A percentile compares a stretch with the other conserved stretches of the same genome.
Conservation (phyloP, 2,329 filamentous ascomycete genomes). For the Bipolaris oryzae region DNA sequence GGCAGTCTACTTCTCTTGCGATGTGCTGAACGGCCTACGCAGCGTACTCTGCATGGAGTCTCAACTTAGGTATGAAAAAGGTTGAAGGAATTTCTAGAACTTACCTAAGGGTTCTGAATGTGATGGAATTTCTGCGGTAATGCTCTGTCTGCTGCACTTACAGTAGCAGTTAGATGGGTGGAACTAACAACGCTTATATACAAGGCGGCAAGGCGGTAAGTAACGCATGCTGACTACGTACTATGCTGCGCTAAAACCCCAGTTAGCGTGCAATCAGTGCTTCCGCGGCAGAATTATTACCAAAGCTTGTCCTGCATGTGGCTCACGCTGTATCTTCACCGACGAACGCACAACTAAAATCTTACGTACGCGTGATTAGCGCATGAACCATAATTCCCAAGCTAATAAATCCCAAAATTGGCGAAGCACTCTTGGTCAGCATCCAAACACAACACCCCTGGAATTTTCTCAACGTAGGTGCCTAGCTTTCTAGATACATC, state of each 20-base stretch:
- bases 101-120: not conserved
- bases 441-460: too few relatives aligned
- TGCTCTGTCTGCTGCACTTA: not conserved
- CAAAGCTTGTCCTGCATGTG: too few relatives aligned
- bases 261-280: not conserved
- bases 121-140: not conserved
- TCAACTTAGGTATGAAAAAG: not conserved
- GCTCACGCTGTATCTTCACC: too few relatives aligned
- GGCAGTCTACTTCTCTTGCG: not conserved
- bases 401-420: too few relatives aligned
- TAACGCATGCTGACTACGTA: not conserved
- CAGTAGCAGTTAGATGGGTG: not conserved
- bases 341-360: too few relatives aligned
- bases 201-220: not conserved
- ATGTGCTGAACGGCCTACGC: not conserved
- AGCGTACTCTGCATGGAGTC: not conserved
- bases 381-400: too few relatives aligned
- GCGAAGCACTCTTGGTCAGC: too few relatives aligned
- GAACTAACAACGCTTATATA: not conserved
- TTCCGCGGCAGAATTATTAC: not conserved
- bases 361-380: too few relatives aligned
- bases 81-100: not conserved
- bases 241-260: not conserved
- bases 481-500: too few relatives aligned
- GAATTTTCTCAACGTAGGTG: too few relatives aligned